Evolutionary conservation across 2,329 filamentous ascomycete species (phyloP).

Genomic region (Hortaea werneckii): DNA sequence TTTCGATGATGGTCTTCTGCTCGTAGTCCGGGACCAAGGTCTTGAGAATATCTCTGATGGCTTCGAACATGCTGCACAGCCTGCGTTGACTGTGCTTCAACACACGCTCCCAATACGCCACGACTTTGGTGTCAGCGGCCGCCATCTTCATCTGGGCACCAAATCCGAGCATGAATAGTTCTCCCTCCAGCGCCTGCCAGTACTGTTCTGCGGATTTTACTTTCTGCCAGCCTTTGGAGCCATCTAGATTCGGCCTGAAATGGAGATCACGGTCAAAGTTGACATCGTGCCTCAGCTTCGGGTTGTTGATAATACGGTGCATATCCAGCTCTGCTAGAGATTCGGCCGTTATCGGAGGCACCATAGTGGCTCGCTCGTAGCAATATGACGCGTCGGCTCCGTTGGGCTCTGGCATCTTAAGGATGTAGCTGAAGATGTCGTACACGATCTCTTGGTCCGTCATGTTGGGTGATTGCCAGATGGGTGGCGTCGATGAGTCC

Average conservation of each 20-base stretch:
- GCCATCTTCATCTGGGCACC: slow-evolving; percentile 29
- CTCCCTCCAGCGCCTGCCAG: slow-evolving; percentile 58
- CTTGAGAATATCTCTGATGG: slow-evolving; percentile 77
- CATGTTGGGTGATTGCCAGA: slow-evolving; percentile 1
- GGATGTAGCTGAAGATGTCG: slow-evolving; percentile 28
- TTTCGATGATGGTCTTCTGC: slow-evolving; percentile 68
- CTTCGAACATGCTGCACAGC: slow-evolving; percentile 66
- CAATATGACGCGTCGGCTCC: slow-evolving; percentile 27
- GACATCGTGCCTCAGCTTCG: slow-evolving; percentile 82
- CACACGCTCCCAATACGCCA: slow-evolving; percentile 36
- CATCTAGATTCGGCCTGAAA: slow-evolving; percentile 83
- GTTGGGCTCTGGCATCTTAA: slow-evolving; percentile 18
- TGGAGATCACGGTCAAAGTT: slow-evolving; percentile 91
- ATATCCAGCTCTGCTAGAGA: slow-evolving; percentile 87
- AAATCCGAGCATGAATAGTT: slow-evolving; percentile 43
- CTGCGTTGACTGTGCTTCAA: slow-evolving; percentile 43
- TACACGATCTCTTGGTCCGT: slow-evolving; percentile 23
- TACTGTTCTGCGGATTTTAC: slow-evolving; percentile 67
- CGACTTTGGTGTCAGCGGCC: slow-evolving; percentile 30
- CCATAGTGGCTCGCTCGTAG: slow-evolving; percentile 26
- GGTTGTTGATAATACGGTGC: slow-evolving; percentile 67
- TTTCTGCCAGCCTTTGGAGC: slow-evolving; percentile 74
- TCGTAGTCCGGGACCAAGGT: slow-evolving; percentile 81
- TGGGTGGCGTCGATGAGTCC: slow-evolving; percentile 7
- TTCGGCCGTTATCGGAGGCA: slow-evolving; percentile 72